Evolutionary conservation across 106 monocot species (phyloP), one percentile per base, ranked within the genome.

Genomic region (Posidonia australis): DNA sequence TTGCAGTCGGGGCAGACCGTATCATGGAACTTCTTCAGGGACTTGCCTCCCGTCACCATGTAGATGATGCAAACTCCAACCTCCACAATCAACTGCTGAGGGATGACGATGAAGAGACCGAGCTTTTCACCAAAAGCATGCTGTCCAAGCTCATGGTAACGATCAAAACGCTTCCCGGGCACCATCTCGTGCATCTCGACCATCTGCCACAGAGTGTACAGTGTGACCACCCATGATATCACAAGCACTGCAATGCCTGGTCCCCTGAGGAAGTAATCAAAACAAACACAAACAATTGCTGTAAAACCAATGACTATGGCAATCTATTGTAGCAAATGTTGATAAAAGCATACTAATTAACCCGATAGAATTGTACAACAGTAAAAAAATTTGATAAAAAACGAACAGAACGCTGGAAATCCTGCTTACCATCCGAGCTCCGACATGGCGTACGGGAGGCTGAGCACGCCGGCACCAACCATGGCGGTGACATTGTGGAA

Each of bases 141-240:
- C 36, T 36, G 36, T 7, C 36, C 36, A 0, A 85, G 81, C 79
- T 85, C 85, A n/a, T 85, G 85, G 78, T 85, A 85, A 3, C 85
- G 65, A 3, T 36, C 36, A 2, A 36, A 7, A 11, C 82, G 20
- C 65, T 79, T 82, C 20, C 82, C 82, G 0, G 79, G 79, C 13
- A 82, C 82, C 79, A 77, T 82, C 72, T 86, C 86, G 20, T 86
- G 86, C 86, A 86, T 86, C 66, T 82, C 77, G 16, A 86, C 82
- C 86, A 86, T 82, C 47, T 86, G 86, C 86, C 86, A 86, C 0
- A 86, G 74, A 0, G 86, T 82, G 79, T 79, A 82, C 0, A 82
- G 64, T 0, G 86, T 86, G 70, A 82, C 70, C 62, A 82, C 28
- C 86, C 86, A 86, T 20, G 82, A 82, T 25, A 82, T 5, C 0